Percentiles rank a stretch among this genome's conserved stretches.
Conservation (phyloP, 352 stramenopile species). For the Globisporangium solare region DNA sequence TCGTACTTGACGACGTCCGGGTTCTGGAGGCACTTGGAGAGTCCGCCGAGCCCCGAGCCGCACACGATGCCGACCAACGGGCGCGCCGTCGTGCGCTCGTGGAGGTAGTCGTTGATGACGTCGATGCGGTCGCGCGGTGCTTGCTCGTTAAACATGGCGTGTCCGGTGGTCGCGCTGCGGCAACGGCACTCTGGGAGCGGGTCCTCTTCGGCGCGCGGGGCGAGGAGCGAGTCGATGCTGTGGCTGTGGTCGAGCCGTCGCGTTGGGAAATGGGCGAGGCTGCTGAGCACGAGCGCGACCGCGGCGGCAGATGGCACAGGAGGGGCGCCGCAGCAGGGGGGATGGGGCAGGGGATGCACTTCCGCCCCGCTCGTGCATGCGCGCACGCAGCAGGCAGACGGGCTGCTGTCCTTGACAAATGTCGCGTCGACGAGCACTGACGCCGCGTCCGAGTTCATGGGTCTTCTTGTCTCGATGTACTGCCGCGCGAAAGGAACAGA, state of each 20-base stretch:
- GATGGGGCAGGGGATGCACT: constrained; percentile 3
- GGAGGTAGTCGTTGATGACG: constrained; percentile 72
- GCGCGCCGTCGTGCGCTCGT: constrained; percentile 37
- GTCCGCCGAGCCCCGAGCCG: constrained; percentile 91
- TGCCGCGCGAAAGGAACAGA: not conserved
- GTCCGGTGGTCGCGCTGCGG: constrained; percentile 50
- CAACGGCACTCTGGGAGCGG: constrained; percentile 7
- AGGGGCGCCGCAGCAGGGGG: not conserved
- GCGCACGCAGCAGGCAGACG: not conserved
- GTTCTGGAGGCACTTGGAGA: constrained; percentile 88
- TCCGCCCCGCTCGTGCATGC: constrained; percentile 8
- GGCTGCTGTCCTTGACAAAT: not conserved
- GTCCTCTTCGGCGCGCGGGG: constrained; percentile 6
- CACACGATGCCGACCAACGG: constrained; percentile 90
- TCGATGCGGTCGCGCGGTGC: constrained; percentile 72
- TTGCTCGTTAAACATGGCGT: constrained; percentile 53
- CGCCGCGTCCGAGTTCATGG: not conserved
- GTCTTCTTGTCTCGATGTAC: not conserved
- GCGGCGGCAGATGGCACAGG: not conserved
- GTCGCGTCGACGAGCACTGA: not conserved
- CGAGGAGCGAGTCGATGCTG: constrained; percentile 34
- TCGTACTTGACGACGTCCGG: constrained; percentile 90
- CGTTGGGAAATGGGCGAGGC: constrained; percentile 22
- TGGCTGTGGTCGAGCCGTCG: constrained; percentile 37
- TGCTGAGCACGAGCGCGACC: not conserved